phyloP scores from a whole-genome alignment of 176 grass and related monocot species.

The Dendrocalamus sinicus region DNA sequence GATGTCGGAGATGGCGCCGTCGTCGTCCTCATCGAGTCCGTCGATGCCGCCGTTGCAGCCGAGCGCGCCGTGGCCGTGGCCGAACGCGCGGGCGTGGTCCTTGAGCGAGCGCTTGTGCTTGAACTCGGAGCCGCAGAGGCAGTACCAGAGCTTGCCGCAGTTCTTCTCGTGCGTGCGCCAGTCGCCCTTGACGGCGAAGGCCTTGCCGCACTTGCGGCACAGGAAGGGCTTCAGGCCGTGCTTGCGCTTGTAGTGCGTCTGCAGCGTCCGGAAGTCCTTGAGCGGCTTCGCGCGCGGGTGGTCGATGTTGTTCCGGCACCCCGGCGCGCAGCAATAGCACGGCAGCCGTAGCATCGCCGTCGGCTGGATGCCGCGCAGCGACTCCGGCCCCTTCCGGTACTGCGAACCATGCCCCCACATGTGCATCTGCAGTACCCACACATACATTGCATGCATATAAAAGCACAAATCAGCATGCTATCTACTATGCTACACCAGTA shows the following conservation, averaged over 20 bases:
- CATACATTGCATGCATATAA: background rate
- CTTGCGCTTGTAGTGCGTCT: constrained; percentile 97
- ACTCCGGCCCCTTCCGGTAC: constrained; percentile 87
- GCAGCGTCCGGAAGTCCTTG: constrained; percentile 97
- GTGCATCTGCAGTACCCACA: constrained; percentile 68
- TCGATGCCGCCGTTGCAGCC: background rate
- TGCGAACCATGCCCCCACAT: constrained; percentile 99
- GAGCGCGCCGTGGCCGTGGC: constrained; percentile 56
- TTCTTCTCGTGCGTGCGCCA: constrained; percentile 99
- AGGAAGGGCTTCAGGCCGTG: constrained; percentile 92
- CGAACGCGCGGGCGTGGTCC: constrained; percentile 77
- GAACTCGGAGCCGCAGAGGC: constrained; percentile 79
- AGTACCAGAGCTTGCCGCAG: constrained; percentile 92
- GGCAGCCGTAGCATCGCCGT: constrained; percentile 93
- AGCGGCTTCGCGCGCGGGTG: constrained; percentile 87
- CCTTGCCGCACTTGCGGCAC: constrained; percentile 91
- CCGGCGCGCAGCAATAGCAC: constrained; percentile 89
- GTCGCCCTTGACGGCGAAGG: constrained; percentile 91
- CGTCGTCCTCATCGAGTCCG: constrained; percentile 53
- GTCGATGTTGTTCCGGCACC: constrained; percentile 95
- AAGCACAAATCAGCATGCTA: background rate
- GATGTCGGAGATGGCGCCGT: constrained; percentile 52
- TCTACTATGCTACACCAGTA: background rate
- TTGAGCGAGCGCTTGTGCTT: constrained; percentile 88
- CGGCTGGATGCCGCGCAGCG: constrained; percentile 85